phyloP scores from a whole-genome alignment of 2,329 filamentous ascomycete genomes.

The Sodiomyces alkalinus region DNA sequence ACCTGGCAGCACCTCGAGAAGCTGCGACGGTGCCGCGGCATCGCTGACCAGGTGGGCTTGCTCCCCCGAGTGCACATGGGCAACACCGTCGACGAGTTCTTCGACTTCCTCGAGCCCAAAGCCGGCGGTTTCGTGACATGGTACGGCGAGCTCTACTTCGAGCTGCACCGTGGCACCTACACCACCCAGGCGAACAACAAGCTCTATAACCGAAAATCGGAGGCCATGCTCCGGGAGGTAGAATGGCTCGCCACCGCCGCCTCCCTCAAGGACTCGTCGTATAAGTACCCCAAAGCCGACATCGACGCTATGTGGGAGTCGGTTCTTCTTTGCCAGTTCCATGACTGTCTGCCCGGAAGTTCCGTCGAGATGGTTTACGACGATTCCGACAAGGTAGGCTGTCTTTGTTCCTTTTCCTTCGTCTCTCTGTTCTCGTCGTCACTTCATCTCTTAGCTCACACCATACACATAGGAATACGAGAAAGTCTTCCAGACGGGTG shows the following conservation, averaged over 20 bases:
- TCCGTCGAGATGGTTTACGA: slow-evolving; percentile 97
- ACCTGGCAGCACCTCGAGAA: slow-evolving; percentile 93
- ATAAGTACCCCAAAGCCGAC: slow-evolving; percentile 87
- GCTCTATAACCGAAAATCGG: slow-evolving; percentile 75
- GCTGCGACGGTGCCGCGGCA: slow-evolving; percentile 76
- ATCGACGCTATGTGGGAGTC: slow-evolving; percentile 94
- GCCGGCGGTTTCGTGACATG: slow-evolving; percentile 72
- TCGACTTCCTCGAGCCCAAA: slow-evolving; percentile 70
- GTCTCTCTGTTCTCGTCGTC: slow-evolving; percentile 8
- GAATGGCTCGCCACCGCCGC: slow-evolving; percentile 80
- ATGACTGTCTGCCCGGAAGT: slow-evolving; percentile 90
- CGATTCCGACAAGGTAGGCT: slow-evolving; percentile 63
- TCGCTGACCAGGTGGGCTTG: slow-evolving; percentile 72
- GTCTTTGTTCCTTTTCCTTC: background rate
- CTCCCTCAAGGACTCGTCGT: slow-evolving; percentile 54
- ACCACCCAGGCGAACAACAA: slow-evolving; percentile 98
- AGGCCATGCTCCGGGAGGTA: slow-evolving; percentile 72
- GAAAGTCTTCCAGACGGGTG: slow-evolving; percentile 63
- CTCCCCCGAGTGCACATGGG: slow-evolving; percentile 83
- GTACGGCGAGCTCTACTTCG: slow-evolving; percentile 97
- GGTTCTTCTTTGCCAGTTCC: slow-evolving; percentile 87
- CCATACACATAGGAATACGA: slow-evolving; percentile 50
- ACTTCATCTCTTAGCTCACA: slow-evolving; percentile 4
- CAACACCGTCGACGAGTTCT: slow-evolving; percentile 86
- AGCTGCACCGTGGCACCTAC: slow-evolving; percentile 91